Base-by-base conservation (phyloP, 129 eudicot species). In the Logfia minima region DNA sequence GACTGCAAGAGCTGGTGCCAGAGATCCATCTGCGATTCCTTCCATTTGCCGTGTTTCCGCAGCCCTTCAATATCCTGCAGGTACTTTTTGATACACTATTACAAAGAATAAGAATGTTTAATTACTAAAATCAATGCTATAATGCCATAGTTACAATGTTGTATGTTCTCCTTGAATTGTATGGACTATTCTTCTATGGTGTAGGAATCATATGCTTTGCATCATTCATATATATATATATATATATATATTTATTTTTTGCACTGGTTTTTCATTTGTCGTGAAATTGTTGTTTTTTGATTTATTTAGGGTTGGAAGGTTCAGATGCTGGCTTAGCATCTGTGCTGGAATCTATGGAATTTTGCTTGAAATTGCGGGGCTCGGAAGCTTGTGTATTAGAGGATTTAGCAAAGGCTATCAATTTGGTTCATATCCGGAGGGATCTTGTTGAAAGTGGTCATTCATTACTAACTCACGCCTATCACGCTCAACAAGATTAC, bases 371-470 rank as follows among this genome's bases (percentile, higher is more conserved):
- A 71, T 85, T 95, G 70, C 90, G 97, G 59, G 97, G 99, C 67
- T 95, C 99, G 23, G 99, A 95, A 83, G 99, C 95, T 72, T 91
- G 89, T 79, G 89, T 95, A 28, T 80, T 95, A 83, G 99, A 95
- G 87, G 99, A 92, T 79, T 81, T 95, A 80, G 94, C 88, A 67
- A 95, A 89, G 76, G 92, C 97, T 51, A 92, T 95, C 62, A 83
- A 86, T 79, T 89, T 92, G 88, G 97, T 95, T 70, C 97, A 95
- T 84, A 85, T 88, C 62, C 85, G 99, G 56, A 77, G 91, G 80
- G 90, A 92, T 88, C 97, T 95, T 58, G 99, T 88, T 79, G 99
- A 95, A 79, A 95, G 99, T 53, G 97, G 99, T 52, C 99, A 87
- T 78, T 83, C 95, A 8, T 81, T 95, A 77, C 72, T 95, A 74